Base-by-base conservation (phyloP, 495 filamentous ascomycete species). In the Acidiella bohemica region DNA sequence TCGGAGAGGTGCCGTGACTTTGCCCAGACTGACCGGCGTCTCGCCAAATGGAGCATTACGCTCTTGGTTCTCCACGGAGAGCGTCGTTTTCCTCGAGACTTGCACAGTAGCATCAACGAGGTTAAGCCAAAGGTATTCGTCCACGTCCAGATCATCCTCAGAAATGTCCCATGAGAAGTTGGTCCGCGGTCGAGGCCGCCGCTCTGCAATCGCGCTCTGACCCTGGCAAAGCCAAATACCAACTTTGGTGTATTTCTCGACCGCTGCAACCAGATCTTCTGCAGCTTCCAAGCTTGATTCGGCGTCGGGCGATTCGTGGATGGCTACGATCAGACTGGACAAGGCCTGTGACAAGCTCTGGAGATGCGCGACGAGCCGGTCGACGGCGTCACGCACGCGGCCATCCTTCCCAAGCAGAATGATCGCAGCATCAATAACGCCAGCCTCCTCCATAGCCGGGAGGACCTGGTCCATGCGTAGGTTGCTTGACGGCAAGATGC, bases 191-290 rank as follows among this genome's bases (percentile, higher is more conserved):
- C 48, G 37, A 53, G 4, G 67, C 59, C 42, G 55, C 47, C 1
- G 64, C 53, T 51, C 61, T 59, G 50, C 73, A 68, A 24, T 36
- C 50, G 40, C 40, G 28, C 72, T 87, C 60, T 96, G 86, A 24
- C 82, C 78, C 61, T 90, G 85, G 51, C 90, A 95, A 17, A 97
- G 70, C 90, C 90, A 97, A 16, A 87, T 83, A 21, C 90, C 90
- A 16, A 97, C 84, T 36, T 82, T 75, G 0, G 76, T 71, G 57
- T 93, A 95, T 55, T 88, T 96, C 40, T 88, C 73, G 30, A 97
- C 58, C 4, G 78, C 80, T 26, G 77, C 73, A 13, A 93, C 65
- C 2, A 92, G 67, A 32, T 77, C 71, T 46, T 73, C 66, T 4
- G 70, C 63, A 0, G 70, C 62, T 29, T 78, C 70, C 28, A 65